Percentiles rank a stretch among this genome's conserved stretches.
Evolutionary conservation across 164 flowering plant genomes (phyloP).

Genomic region (Malania oleifera): DNA sequence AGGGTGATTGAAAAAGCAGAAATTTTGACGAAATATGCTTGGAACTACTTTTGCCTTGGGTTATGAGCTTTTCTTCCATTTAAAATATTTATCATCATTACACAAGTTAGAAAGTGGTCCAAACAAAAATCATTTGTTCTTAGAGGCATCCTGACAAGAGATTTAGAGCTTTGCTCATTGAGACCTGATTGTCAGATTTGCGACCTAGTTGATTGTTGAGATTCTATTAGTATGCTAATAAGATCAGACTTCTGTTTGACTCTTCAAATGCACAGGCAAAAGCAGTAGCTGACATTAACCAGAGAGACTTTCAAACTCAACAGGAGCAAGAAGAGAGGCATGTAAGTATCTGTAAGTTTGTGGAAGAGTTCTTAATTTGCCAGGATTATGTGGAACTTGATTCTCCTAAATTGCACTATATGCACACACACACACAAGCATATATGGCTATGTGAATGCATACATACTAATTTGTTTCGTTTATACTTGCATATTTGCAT

Average conservation of each 20-base stretch:
- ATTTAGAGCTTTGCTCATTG: no score
- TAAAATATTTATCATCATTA: background rate
- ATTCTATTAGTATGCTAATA: background rate
- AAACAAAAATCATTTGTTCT: background rate
- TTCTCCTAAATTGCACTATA: no score
- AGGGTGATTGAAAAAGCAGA: no score
- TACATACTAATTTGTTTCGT: no score
- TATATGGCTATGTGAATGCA: no score
- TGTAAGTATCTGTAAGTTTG: conserved; percentile 38
- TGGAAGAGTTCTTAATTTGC: background rate
- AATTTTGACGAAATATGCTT: no score
- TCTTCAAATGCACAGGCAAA: conserved; percentile 42
- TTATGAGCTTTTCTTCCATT: background rate
- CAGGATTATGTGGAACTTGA: no score
- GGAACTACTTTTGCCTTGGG: background rate
- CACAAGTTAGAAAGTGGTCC: background rate
- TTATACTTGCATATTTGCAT: no score
- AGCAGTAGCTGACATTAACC: conserved; percentile 85
- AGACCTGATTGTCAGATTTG: no score
- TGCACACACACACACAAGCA: no score
- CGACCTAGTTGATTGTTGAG: background rate
- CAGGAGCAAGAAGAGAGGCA: conserved; percentile 82
- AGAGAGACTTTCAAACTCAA: conserved; percentile 67
- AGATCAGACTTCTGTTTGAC: background rate
- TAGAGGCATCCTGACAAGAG: no score